Evolutionary conservation across 78 protist genomes (phyloP).

Genomic region (Dictyostelium brefeldianum): DNA sequence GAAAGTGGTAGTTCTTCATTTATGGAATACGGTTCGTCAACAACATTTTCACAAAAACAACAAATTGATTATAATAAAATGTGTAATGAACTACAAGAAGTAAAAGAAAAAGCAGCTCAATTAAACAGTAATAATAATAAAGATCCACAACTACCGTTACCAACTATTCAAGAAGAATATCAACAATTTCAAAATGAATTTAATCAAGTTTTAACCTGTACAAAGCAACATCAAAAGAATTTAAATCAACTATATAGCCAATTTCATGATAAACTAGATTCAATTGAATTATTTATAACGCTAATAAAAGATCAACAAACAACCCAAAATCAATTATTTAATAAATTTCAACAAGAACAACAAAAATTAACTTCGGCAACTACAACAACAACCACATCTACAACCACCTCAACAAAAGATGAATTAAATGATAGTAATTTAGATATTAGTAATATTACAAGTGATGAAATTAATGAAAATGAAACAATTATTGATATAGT

Average conservation of each 20-base stretch:
- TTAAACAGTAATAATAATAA: background rate
- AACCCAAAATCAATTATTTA: background rate
- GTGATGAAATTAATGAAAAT: conserved; percentile 15
- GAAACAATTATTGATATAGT: conserved; percentile 2
- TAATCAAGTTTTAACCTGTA: background rate
- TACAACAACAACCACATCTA: too few species aligned
- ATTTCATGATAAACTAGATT: background rate
- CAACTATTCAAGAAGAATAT: background rate
- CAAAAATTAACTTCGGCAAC: background rate
- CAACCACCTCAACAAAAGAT: background rate
- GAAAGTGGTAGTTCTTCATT: background rate
- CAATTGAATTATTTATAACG: background rate
- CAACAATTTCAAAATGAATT: conserved; percentile 6
- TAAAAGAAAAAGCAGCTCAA: conserved; percentile 1
- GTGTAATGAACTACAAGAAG: background rate
- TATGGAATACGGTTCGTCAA: background rate
- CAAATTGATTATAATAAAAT: background rate
- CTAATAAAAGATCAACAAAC: background rate
- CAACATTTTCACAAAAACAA: background rate
- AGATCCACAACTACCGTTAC: background rate
- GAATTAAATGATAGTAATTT: background rate
- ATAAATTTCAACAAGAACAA: background rate
- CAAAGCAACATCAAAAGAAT: conserved; percentile 1
- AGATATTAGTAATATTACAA: background rate
- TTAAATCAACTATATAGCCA: conserved; percentile 9